Percentiles rank a stretch among this genome's conserved stretches.
Conservation (phyloP, 2,329 filamentous ascomycete species). For the Epichloe baconii region DNA sequence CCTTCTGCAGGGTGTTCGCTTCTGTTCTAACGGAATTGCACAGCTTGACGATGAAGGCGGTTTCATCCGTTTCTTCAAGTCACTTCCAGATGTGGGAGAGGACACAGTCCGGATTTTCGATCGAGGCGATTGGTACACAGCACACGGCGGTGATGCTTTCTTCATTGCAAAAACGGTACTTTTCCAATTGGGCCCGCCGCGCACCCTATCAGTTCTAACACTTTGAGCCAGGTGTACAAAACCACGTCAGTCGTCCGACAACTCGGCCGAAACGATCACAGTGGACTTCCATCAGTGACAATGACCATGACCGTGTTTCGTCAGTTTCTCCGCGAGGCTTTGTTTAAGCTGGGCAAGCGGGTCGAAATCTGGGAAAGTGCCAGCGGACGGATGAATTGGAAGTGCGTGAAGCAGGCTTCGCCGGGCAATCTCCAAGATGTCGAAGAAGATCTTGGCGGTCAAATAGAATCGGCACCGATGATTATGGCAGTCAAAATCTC, state of each 20-base stretch:
- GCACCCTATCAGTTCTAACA: not conserved
- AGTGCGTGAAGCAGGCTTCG: conserved; percentile 79
- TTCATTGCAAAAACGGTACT: conserved; percentile 67
- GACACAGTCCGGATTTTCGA: conserved; percentile 86
- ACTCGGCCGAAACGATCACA: conserved; percentile 70
- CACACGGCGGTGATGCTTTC: conserved; percentile 74
- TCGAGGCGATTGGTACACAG: conserved; percentile 87
- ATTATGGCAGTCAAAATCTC: conserved; percentile 91
- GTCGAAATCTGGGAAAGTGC: conserved; percentile 79
- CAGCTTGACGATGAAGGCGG: conserved; percentile 92
- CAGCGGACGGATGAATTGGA: conserved; percentile 78
- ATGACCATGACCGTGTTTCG: conserved; percentile 92
- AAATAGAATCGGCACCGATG: conserved; percentile 82
- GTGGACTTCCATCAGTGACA: conserved; percentile 83
- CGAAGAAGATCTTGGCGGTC: conserved; percentile 81
- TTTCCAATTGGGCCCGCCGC: not conserved
- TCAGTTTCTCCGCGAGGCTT: conserved; percentile 85
- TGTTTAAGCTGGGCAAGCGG: conserved; percentile 82
- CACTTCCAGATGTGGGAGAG: conserved; percentile 55
- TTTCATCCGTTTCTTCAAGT: conserved; percentile 93
- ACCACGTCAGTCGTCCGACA: conserved; percentile 91
- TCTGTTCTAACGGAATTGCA: not conserved
- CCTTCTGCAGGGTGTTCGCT: not conserved
- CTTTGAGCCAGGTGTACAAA: conserved; percentile 68
- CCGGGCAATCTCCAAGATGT: conserved; percentile 95